Evolutionary conservation across 352 stramenopile genomes (phyloP).

Genomic region (Globisporangium cylindrosporum): DNA sequence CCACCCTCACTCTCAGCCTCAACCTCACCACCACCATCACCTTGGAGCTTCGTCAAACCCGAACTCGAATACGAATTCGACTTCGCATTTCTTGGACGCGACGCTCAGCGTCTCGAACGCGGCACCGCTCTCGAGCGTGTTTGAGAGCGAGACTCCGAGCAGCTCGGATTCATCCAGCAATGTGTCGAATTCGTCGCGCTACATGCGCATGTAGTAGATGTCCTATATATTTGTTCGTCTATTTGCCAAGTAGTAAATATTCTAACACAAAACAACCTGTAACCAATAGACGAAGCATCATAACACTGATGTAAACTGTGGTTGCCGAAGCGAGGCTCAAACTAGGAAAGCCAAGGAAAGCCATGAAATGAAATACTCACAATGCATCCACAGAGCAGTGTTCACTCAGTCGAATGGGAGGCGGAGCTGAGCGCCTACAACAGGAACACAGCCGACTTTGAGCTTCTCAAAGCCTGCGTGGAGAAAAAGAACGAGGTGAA

Average conservation of each 20-base stretch:
- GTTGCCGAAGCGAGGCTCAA: too few relatives aligned
- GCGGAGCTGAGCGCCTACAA: too few relatives aligned
- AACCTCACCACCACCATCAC: too few relatives aligned
- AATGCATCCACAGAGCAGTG: too few relatives aligned
- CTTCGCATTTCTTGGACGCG: slow-evolving; percentile 6
- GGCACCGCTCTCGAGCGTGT: neutral
- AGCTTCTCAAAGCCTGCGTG: too few relatives aligned
- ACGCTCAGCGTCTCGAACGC: neutral
- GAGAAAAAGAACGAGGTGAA: too few relatives aligned
- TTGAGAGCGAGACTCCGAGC: neutral
- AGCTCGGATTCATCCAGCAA: neutral
- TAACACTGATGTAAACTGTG: too few relatives aligned
- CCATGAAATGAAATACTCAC: too few relatives aligned
- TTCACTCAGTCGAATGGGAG: too few relatives aligned
- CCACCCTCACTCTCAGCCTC: neutral
- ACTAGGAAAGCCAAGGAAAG: too few relatives aligned
- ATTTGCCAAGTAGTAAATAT: neutral
- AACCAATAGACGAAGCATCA: neutral
- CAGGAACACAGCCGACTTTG: too few relatives aligned
- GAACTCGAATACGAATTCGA: neutral
- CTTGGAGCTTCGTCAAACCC: neutral
- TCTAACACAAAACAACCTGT: neutral
- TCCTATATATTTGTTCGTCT: neutral
- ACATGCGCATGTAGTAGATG: slow-evolving; percentile 3
- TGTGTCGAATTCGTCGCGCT: slow-evolving; percentile 1